phyloP scores from a whole-genome alignment of 2,329 filamentous ascomycete genomes.

The Colletotrichum zoysiae region DNA sequence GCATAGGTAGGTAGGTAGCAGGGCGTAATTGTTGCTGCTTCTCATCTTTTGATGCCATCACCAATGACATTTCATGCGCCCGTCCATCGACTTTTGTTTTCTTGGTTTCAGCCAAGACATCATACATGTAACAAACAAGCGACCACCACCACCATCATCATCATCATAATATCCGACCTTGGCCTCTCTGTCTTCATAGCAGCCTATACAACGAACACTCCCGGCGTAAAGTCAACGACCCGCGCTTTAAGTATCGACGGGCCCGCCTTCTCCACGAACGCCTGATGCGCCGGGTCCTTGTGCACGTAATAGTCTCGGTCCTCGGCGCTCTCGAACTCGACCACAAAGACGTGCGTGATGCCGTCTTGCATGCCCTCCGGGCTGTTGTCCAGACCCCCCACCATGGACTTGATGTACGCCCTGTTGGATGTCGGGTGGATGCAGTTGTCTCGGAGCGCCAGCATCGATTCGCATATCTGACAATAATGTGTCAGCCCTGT shows the following conservation, averaged over 20 bases:
- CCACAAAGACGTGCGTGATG: conserved; percentile 77
- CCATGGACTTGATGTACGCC: conserved; percentile 70
- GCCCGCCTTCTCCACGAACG: conserved; percentile 66
- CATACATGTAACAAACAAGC: background rate
- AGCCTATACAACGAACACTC: conserved; percentile 48
- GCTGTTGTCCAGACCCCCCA: conserved; percentile 73
- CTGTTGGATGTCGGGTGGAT: conserved; percentile 69
- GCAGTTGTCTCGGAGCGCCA: conserved; percentile 70
- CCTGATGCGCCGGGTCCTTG: conserved; percentile 73
- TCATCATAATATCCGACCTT: background rate
- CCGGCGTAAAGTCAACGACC: conserved; percentile 71
- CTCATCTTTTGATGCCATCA: background rate
- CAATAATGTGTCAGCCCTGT: background rate
- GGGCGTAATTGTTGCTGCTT: background rate
- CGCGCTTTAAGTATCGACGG: conserved; percentile 64
- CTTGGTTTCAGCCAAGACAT: background rate
- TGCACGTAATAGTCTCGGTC: conserved; percentile 78
- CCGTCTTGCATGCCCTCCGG: conserved; percentile 70
- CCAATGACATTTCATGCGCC: background rate
- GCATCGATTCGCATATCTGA: conserved; percentile 50
- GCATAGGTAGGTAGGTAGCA: too few species aligned
- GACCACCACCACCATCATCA: background rate
- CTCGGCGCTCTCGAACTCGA: conserved; percentile 72
- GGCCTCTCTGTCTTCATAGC: background rate
- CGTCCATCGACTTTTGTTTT: background rate